Evolutionary conservation across 164 flowering plant species (phyloP).

Genomic region (Malania oleifera): DNA sequence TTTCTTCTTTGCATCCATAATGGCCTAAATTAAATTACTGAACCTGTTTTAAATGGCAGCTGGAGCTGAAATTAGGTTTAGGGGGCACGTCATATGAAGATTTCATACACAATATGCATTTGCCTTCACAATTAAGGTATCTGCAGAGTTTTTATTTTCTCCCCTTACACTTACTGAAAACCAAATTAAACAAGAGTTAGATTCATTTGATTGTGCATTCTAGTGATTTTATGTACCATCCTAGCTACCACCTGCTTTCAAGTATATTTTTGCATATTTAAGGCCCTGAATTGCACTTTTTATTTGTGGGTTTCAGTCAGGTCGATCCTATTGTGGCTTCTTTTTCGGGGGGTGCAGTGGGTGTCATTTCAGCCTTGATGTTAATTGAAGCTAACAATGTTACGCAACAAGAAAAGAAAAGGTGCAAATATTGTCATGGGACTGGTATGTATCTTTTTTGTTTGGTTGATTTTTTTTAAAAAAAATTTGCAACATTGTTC

Average conservation of each 20-base stretch:
- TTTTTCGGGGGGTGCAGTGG: constrained; percentile 93
- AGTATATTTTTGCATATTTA: neutral
- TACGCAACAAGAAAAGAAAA: constrained; percentile 82
- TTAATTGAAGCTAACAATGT: constrained; percentile 83
- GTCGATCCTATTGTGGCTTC: constrained; percentile 97
- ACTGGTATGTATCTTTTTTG: constrained; percentile 42
- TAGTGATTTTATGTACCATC: neutral
- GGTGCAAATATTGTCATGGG: constrained; percentile 89
- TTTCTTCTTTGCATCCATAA: neutral
- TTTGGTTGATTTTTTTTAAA: neutral
- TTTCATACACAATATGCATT: constrained; percentile 73
- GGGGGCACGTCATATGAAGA: constrained; percentile 92
- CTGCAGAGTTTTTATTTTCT: neutral
- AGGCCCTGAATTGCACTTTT: constrained; percentile 10
- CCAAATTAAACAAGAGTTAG: neutral
- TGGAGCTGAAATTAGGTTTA: constrained; percentile 84
- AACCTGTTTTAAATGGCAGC: constrained; percentile 38
- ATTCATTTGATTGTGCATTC: neutral
- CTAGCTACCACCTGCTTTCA: neutral
- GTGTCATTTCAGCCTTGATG: constrained; percentile 91
- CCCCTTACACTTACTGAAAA: neutral
- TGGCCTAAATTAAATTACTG: neutral
- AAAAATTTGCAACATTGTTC: no score
- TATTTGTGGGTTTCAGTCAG: constrained; percentile 50
- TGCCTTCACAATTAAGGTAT: constrained; percentile 87